These are phyloP conservation scores for Malus orientalis DNA, from an alignment of 306 rosid species.

Conservation along the genomic window DNA sequence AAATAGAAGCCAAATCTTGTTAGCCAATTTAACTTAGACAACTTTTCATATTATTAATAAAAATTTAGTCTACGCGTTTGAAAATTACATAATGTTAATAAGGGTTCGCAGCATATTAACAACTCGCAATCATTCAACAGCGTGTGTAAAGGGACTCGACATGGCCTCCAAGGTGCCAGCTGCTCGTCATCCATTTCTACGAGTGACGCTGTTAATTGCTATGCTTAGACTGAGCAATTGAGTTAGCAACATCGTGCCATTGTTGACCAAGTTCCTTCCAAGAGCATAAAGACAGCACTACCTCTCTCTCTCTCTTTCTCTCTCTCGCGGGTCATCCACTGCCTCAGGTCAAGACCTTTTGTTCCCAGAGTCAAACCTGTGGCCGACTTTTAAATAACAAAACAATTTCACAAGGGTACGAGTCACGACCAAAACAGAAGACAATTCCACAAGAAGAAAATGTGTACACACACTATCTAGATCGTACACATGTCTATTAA, in stretches of 20 bases:
- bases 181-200: not conserved
- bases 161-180: not conserved
- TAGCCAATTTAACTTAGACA: not conserved
- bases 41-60: not conserved
- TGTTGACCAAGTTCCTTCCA: not conserved
- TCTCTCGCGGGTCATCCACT: not conserved
- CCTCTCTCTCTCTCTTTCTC: no score
- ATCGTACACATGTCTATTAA: no score
- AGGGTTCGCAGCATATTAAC: no score
- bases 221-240: not conserved
- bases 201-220: not conserved
- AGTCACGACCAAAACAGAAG: not conserved
- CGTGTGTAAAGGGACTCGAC: not conserved
- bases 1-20: not conserved
- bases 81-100: no score
- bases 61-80: no score
- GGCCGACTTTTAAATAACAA: not conserved
- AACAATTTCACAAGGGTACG: not conserved
- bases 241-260: not conserved
- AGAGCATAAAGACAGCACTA: not conserved
- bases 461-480: no score
- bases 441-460: not conserved
- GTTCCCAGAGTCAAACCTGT: not conserved
- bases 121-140: not conserved
- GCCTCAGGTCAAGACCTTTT: not conserved